Conservation (phyloP, 2,329 filamentous ascomycete species). For the Phoma sp. region DNA sequence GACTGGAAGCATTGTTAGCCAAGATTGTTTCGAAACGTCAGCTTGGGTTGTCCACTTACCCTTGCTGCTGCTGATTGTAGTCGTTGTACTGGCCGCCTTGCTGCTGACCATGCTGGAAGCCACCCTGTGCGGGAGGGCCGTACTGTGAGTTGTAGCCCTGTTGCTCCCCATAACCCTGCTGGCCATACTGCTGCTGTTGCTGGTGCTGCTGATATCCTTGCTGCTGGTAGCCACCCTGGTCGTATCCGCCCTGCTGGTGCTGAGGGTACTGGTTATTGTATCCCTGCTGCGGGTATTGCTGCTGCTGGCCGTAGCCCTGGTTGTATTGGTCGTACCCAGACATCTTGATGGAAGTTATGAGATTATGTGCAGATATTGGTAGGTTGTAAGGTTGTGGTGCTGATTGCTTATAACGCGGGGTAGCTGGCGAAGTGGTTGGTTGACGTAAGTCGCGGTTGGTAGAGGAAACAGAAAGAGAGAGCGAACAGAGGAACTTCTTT, state of each 20-base stretch:
- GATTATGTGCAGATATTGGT: neutral
- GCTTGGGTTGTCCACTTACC: conserved; percentile 28
- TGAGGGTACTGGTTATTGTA: conserved; percentile 29
- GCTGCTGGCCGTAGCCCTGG: conserved; percentile 41
- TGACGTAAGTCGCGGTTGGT: conserved; percentile 12
- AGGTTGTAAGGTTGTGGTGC: neutral
- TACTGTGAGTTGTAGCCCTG: conserved; percentile 46
- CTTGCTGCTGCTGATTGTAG: conserved; percentile 44
- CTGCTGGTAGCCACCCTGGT: conserved; percentile 40
- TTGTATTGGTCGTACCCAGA: conserved; percentile 58
- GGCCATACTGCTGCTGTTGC: conserved; percentile 32
- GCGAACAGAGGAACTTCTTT: conserved; percentile 24
- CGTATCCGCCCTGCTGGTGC: conserved; percentile 39
- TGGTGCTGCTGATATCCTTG: conserved; percentile 42
- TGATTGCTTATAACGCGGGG: conserved; percentile 8
- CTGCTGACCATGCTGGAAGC: conserved; percentile 55
- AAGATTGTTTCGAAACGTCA: conserved; percentile 20
- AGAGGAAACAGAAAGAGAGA: conserved; percentile 14
- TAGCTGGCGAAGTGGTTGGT: conserved; percentile 11
- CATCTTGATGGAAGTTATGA: conserved; percentile 46
- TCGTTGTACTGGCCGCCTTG: conserved; percentile 37
- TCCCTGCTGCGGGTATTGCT: conserved; percentile 45
- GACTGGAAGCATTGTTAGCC: conserved; percentile 28
- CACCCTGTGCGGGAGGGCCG: conserved; percentile 55
- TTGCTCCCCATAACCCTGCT: conserved; percentile 44